Evolutionary conservation across 768 basidiomycete species (phyloP).

Genomic region (Russula sp.): DNA sequence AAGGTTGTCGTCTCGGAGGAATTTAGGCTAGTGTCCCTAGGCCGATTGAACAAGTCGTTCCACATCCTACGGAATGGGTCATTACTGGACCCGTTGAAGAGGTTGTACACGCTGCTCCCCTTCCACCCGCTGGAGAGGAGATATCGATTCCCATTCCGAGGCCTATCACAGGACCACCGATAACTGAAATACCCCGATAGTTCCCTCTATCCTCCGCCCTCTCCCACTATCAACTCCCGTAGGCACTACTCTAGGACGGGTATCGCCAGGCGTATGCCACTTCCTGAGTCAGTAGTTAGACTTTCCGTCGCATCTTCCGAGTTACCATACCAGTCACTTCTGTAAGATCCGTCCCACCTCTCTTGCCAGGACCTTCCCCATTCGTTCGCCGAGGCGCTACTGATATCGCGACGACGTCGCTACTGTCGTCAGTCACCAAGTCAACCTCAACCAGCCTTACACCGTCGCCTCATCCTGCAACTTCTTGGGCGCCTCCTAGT

Average conservation of each 20-base stretch:
- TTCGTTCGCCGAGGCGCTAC: conserved; percentile 33
- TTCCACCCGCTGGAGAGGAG: not conserved
- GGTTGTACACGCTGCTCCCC: conserved; percentile 1
- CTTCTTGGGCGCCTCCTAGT: conserved; percentile 36
- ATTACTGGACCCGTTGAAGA: not conserved
- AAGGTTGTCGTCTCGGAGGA: conserved; percentile 14
- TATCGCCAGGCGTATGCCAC: not conserved
- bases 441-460: conserved; percentile 26
- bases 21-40: conserved; percentile 25
- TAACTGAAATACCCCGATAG: not conserved
- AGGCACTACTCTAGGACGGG: not conserved
- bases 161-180: conserved; percentile 5
- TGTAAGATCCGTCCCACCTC: conserved; percentile 5
- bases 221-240: conserved; percentile 4
- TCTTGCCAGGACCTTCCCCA: conserved; percentile 32
- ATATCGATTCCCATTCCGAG: not conserved
- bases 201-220: not conserved
- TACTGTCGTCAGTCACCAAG: conserved; percentile 20
- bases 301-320: not conserved
- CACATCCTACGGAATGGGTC: not conserved
- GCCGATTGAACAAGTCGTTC: conserved; percentile 28
- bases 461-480: not conserved
- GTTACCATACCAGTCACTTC: not conserved
- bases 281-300: conserved; percentile 2
- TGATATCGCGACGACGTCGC: conserved; percentile 31